Evolutionary conservation across 257 asterid species (phyloP).

Genomic region (Coffea canephora): DNA sequence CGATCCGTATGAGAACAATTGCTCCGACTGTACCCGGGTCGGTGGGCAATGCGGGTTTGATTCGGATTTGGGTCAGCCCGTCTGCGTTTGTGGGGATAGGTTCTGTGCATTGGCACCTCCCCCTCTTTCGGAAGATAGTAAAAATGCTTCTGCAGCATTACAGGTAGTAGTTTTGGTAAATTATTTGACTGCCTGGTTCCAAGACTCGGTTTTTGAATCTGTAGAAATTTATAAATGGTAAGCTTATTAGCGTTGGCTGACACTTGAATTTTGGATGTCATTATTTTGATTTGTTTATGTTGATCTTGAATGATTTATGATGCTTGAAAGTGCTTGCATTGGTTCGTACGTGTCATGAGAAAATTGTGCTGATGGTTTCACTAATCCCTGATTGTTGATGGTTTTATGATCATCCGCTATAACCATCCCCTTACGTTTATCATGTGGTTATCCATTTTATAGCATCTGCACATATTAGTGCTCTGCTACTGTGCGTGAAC

Average conservation of each 20-base stretch:
- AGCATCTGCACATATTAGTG: neutral
- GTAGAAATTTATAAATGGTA: neutral
- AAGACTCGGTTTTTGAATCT: too few species aligned
- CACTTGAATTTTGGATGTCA: neutral
- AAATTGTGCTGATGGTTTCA: too few species aligned
- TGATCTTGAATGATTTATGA: neutral
- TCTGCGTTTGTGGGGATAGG: constrained; percentile 55
- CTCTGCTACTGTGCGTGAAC: neutral
- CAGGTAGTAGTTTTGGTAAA: constrained; percentile 1
- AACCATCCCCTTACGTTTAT: neutral
- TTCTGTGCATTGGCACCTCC: constrained; percentile 33
- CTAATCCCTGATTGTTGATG: neutral
- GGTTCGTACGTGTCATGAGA: too few species aligned
- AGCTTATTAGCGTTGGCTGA: neutral
- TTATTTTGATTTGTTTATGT: neutral
- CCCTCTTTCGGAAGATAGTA: constrained; percentile 30
- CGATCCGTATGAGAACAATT: constrained; percentile 40
- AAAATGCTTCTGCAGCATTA: neutral
- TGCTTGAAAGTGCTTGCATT: neutral
- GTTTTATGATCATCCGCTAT: neutral
- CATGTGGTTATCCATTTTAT: neutral
- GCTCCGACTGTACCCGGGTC: constrained; percentile 36
- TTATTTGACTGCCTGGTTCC: too few species aligned
- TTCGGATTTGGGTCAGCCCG: constrained; percentile 25
- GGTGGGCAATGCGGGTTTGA: constrained; percentile 65